These are phyloP conservation scores for Chaetomium strumarium DNA, from an alignment of 2,329 filamentous ascomycete species.

Conservation along the genomic window DNA sequence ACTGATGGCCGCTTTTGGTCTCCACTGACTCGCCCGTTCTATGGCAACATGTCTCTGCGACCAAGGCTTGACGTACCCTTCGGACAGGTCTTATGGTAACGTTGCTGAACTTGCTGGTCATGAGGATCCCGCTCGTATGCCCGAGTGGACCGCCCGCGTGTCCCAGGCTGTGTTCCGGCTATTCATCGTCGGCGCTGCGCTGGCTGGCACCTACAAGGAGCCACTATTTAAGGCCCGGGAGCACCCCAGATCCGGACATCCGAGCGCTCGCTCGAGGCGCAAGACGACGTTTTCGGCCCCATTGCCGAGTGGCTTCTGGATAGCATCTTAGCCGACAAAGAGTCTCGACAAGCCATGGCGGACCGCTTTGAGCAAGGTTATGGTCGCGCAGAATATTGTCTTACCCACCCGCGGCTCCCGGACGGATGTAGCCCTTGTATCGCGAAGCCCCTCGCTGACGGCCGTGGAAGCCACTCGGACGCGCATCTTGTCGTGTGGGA, in stretches of 20 bases:
- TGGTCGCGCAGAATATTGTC: background rate
- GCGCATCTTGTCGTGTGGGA: slow-evolving; percentile 8
- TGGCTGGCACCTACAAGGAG: slow-evolving; percentile 7
- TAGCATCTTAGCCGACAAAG: slow-evolving; percentile 1
- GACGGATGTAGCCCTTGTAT: background rate
- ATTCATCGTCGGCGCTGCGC: slow-evolving; percentile 5
- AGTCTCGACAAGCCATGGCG: background rate
- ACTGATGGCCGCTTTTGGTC: background rate
- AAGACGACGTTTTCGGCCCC: slow-evolving; percentile 4
- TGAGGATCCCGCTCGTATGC: background rate
- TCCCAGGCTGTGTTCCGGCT: background rate
- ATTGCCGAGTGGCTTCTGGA: slow-evolving; percentile 4
- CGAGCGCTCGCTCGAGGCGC: background rate
- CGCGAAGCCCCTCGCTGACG: background rate
- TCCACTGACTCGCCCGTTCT: background rate
- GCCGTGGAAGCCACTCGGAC: slow-evolving; percentile 1
- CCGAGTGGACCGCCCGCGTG: background rate
- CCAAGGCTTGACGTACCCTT: background rate
- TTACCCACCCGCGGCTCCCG: background rate
- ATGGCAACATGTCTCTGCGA: background rate
- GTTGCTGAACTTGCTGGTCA: too few relatives aligned
- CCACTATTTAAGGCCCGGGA: background rate
- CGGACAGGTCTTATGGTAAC: background rate
- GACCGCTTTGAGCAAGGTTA: background rate
- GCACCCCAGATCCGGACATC: background rate